Evolutionary conservation across 805 yeast species (phyloP).

Genomic region (Scheffersomyces stipitis): DNA sequence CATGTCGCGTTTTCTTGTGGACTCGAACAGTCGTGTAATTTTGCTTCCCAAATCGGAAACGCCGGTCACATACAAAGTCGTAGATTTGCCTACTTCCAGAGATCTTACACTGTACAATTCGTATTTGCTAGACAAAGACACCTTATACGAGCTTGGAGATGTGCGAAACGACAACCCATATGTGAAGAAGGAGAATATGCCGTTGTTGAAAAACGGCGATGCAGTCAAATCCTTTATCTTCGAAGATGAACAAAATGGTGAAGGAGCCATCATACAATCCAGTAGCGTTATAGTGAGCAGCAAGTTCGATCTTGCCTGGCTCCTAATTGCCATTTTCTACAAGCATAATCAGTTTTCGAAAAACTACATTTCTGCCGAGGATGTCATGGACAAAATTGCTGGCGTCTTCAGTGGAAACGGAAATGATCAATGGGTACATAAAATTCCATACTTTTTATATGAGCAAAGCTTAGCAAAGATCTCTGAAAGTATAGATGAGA

Average conservation of each 20-base stretch:
- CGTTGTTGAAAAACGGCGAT: conserved; percentile 18
- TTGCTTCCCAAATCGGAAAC: not conserved
- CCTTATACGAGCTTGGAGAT: not conserved
- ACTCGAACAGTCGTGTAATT: not conserved
- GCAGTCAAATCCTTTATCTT: conserved; percentile 44
- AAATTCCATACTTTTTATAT: conserved; percentile 17
- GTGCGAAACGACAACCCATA: not conserved
- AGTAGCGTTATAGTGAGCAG: conserved; percentile 42
- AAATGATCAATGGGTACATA: conserved; percentile 29
- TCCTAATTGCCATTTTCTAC: conserved; percentile 37
- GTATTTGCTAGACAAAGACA: conserved; percentile 1
- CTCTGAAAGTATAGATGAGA: conserved; percentile 34
- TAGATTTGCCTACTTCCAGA: conserved; percentile 4
- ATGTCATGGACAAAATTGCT: conserved; percentile 38
- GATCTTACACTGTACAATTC: conserved; percentile 2
- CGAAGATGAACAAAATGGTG: conserved; percentile 11
- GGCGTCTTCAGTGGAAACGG: conserved; percentile 26
- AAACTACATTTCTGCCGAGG: conserved; percentile 42
- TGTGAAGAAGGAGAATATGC: conserved; percentile 1
- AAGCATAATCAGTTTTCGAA: conserved; percentile 20
- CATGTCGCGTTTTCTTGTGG: too few species aligned
- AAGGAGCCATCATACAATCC: conserved; percentile 41
- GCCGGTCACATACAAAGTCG: not conserved
- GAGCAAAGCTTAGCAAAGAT: conserved; percentile 9
- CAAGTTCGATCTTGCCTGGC: conserved; percentile 39